These are phyloP conservation scores for Cryptosporidium ubiquitum DNA, from an alignment of 169 alveolate genomes.

Conservation along the genomic window DNA sequence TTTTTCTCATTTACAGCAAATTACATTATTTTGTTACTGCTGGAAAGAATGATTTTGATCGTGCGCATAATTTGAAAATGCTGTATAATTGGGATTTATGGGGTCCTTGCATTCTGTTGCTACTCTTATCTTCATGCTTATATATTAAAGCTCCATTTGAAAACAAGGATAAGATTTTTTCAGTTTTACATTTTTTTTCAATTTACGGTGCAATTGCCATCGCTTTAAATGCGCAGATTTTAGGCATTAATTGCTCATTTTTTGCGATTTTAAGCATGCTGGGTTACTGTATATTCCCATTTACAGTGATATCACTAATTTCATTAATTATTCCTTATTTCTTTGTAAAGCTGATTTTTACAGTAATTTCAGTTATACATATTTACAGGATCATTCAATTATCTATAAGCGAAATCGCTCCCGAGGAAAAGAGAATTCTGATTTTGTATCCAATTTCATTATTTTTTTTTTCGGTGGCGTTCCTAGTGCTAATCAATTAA, in stretches of 20 bases:
- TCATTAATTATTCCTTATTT: constrained; percentile 41
- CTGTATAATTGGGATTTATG: constrained; percentile 71
- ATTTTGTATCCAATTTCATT: constrained; percentile 54
- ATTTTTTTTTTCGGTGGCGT: constrained; percentile 45
- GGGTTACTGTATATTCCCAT: constrained; percentile 56
- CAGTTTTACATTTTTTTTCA: constrained; percentile 28
- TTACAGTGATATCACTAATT: constrained; percentile 35
- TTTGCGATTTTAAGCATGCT: constrained; percentile 53
- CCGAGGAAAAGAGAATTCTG: constrained; percentile 37
- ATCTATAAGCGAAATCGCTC: constrained; percentile 1
- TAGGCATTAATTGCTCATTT: constrained; percentile 59
- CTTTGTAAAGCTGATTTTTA: constrained; percentile 7
- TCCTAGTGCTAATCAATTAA: constrained; percentile 41
- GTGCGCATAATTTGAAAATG: constrained; percentile 29
- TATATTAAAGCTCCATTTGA: constrained; percentile 52
- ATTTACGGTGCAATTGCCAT: constrained; percentile 25
- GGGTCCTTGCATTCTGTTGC: constrained; percentile 64
- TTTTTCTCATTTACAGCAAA: constrained; percentile 19
- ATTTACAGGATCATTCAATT: constrained; percentile 6
- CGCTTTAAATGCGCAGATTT: constrained; percentile 36
- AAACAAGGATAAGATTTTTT: constrained; percentile 35
- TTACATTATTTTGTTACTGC: constrained; percentile 12
- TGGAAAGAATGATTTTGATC: not conserved
- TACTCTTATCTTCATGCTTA: constrained; percentile 41
- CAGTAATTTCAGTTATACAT: constrained; percentile 24